Base-by-base conservation (phyloP, 345 rosid species). In the Syzygium jambos region DNA sequence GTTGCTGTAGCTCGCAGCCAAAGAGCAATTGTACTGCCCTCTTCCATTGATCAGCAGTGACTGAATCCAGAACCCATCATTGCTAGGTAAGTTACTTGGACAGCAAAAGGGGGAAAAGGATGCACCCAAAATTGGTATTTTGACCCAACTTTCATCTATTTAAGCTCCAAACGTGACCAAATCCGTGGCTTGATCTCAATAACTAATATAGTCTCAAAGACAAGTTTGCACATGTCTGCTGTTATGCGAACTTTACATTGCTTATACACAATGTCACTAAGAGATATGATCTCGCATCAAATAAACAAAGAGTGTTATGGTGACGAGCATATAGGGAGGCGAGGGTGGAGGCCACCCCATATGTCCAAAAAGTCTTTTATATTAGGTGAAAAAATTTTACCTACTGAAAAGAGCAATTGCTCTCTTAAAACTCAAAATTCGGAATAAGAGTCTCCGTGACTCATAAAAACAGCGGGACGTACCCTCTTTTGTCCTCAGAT, bases 11-110 rank as follows among this genome's bases (percentile, higher is more conserved):
- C 89, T 90, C 5, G 95, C 94, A 19, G 98, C 98, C 56, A 97
- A 0, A 10, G 99, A 95, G 89, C 99, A 98, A 78, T 93, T 92
- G 85, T 87, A 96, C 88, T 98, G 98, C 54, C 99, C 99, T 89
- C 98, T 94, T 84, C 99, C 99, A 85, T 98, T 98, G 25, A 98
- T 91, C 85, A 98, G 89, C 83, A 95, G 86, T 29, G 91, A 89
- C 95, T 92, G 84, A 84, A 63, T 46, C 41, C 80, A 34, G 38
- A 73, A 17, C 80, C 49, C 80, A 4, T 17, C 9, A 21, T 51
- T 27, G 85, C 27, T 51, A 84, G 85, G 41, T 34, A 2, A 30
- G 6, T 30, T n/a, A 15, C 78, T 16, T 65, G 5, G 78, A 65
- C 15, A 29, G 41, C 78, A 15, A 19, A 29, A 65, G 78, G 0